Base-by-base conservation (phyloP, 1,139 yeast species). In the Yamadazyma sp. region DNA sequence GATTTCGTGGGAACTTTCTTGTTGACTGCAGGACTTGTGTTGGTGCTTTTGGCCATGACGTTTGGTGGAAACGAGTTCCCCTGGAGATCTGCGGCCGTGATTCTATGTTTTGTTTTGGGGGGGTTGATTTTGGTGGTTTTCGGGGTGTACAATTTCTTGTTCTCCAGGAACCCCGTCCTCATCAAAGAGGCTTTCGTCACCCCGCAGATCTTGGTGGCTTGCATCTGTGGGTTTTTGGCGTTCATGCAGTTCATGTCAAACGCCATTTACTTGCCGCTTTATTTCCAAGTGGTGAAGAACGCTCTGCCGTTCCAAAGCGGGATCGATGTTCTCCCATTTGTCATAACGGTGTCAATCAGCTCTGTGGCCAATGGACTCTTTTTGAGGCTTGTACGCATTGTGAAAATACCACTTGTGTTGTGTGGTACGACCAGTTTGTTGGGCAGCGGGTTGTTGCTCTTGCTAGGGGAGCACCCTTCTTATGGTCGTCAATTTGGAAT, bases 261-360 rank as follows among this genome's bases (percentile, higher is more conserved):
- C 15, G 51, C 68, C 16, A 66, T 73, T 15, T 80, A 70, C 49
- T 54, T 78, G 34, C 69, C 83, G 5, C 64, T 79, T 17, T 80
- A 75, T 52, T 79, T 79, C 58, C 86, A 81, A 56, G 75, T 78
- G 14, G 69, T 75, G 22, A 63, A 63, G 42, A 62, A 66, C 38
- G 71, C 69, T 17, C 50, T 66, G 16, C 76, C 87, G 1, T 72
- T 77, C 64, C 65, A 69, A 43, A 76, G 87, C 1, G 87, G 88
- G 27, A 61, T 81, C 31, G 75, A 75, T 46, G 55, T 80, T 46
- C 57, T 83, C 23, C 83, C 87, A 1, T 49, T 72, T 47, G 69
- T 81, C 33, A 55, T 83, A 24, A 60, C 82, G 1, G 73, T 79
- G 4, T 70, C 82, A 4, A 31, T 80, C 4, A 47, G 77, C 1